A percentile compares a stretch with the other conserved stretches of the same genome.
These are phyloP conservation scores for Monosporascus sp. DNA, from an alignment of 2,329 filamentous ascomycete genomes.

Conservation along the genomic window DNA sequence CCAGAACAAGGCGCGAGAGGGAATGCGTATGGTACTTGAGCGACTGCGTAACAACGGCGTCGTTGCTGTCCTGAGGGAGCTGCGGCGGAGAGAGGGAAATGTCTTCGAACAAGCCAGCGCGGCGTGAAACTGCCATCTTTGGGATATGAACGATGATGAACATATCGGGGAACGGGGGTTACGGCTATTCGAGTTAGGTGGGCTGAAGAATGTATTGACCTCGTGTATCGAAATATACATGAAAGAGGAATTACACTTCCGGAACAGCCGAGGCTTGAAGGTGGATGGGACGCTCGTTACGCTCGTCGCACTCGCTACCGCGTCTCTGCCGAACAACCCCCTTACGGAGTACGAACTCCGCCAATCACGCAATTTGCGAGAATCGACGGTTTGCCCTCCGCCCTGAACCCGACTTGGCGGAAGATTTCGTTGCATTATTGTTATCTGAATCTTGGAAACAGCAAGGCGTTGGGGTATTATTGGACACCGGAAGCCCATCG, in stretches of 20 bases:
- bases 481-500: not conserved
- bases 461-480: constrained; percentile 15
- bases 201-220: too few species aligned
- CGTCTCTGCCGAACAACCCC: too few species aligned
- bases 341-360: too few species aligned
- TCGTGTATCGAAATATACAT: too few species aligned
- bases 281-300: too few species aligned
- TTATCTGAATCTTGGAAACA: constrained; percentile 9
- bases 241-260: too few species aligned
- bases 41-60: constrained; percentile 55
- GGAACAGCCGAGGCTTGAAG: too few species aligned
- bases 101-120: constrained; percentile 20
- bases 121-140: not conserved
- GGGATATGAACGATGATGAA: too few species aligned
- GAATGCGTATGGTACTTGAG: constrained; percentile 77
- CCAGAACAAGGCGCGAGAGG: constrained; percentile 73
- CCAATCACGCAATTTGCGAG: too few species aligned
- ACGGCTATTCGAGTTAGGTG: too few species aligned
- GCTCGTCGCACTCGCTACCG: too few species aligned
- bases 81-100: constrained; percentile 40
- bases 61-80: constrained; percentile 50
- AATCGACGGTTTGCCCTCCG: not conserved
- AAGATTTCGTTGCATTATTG: not conserved
- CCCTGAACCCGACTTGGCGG: not conserved
- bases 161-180: too few species aligned